Percentiles rank a stretch among this genome's conserved stretches.
Conservation (phyloP, 805 yeast species). For the Tetrapisispora phaffii region DNA sequence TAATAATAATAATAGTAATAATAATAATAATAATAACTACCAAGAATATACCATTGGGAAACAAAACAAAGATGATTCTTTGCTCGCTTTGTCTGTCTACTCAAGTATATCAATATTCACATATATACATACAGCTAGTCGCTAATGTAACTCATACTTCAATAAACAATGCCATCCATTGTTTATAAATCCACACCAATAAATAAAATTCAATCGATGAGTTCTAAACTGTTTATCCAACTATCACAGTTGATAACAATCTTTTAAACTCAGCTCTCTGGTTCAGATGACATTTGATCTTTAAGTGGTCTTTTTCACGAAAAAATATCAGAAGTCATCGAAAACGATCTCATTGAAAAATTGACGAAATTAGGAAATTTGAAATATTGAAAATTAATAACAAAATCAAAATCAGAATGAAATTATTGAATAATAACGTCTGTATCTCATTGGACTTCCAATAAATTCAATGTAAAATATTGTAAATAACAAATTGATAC, state of each 20-base stretch:
- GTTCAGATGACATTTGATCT: background rate
- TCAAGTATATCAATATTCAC: background rate
- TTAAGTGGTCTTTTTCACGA: background rate
- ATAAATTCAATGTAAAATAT: too few species aligned
- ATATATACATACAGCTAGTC: background rate
- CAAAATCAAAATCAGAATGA: background rate
- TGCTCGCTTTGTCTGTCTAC: background rate
- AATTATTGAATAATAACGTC: too few species aligned
- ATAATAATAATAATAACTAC: background rate
- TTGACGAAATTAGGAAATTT: slow-evolving; percentile 1
- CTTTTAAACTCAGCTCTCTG: background rate
- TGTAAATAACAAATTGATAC: too few species aligned
- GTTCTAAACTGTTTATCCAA: too few species aligned
- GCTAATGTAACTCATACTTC: background rate
- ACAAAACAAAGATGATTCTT: too few species aligned
- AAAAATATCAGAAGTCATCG: background rate
- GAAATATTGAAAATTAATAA: background rate
- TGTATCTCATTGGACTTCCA: too few species aligned
- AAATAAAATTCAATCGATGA: too few species aligned
- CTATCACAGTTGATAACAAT: too few species aligned
- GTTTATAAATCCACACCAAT: too few species aligned
- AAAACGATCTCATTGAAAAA: background rate
- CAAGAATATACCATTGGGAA: background rate
- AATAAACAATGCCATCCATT: too few species aligned
- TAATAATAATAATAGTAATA: too few species aligned